These are phyloP conservation scores for Elsinoe arachidis DNA, from an alignment of 2,329 filamentous ascomycete genomes.

Conservation along the genomic window DNA sequence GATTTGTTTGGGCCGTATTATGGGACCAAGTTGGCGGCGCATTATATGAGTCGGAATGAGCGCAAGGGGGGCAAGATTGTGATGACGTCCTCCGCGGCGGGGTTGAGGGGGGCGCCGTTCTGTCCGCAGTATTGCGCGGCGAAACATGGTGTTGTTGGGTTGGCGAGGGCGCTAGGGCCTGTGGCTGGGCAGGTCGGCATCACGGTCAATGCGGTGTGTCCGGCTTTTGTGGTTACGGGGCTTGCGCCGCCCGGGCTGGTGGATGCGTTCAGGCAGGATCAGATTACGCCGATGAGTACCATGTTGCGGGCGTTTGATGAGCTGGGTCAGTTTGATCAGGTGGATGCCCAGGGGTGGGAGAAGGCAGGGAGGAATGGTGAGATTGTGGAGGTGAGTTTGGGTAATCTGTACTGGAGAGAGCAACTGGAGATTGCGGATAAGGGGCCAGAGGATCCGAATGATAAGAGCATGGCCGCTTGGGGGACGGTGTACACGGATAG, in stretches of 20 bases:
- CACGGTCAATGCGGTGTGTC: constrained; percentile 34
- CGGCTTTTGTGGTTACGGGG: constrained; percentile 32
- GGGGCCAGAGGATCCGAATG: constrained; percentile 17
- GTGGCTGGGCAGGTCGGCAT: constrained; percentile 29
- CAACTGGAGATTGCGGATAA: constrained; percentile 17
- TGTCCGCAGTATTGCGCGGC: constrained; percentile 35
- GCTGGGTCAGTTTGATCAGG: constrained; percentile 22
- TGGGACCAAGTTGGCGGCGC: constrained; percentile 30
- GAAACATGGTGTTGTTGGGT: constrained; percentile 36
- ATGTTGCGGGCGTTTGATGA: constrained; percentile 34
- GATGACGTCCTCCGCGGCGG: constrained; percentile 28
- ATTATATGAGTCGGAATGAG: constrained; percentile 27
- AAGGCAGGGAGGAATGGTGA: constrained; percentile 21
- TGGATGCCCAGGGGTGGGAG: constrained; percentile 21
- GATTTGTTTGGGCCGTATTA: constrained; percentile 29
- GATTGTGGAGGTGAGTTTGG: constrained; percentile 23
- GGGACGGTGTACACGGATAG: constrained; percentile 23
- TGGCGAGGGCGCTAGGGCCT: constrained; percentile 30
- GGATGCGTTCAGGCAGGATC: constrained; percentile 30
- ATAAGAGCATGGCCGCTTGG: constrained; percentile 22
- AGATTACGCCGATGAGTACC: constrained; percentile 34
- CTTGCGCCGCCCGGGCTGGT: constrained; percentile 32
- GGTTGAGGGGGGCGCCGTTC: constrained; percentile 27
- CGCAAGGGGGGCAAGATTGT: constrained; percentile 25
- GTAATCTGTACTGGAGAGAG: constrained; percentile 22